Evolutionary conservation across 2,329 filamentous ascomycete genomes (phyloP), one percentile per base, ranked within the genome.

Genomic region (Fusarium euwallaceae): DNA sequence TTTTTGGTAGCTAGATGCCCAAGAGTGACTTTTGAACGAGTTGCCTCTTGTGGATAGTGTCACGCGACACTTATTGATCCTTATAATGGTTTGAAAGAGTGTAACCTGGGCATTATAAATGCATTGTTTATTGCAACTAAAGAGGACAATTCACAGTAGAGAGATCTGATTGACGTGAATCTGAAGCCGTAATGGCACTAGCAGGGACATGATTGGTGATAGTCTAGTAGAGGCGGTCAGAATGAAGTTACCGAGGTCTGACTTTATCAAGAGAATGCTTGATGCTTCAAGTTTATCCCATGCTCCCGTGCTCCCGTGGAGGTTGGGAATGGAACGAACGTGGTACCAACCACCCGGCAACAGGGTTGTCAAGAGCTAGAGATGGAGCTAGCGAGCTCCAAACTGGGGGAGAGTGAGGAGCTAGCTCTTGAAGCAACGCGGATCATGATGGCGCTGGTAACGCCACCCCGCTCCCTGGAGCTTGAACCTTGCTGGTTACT

Each of bases 361-460:
- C 61, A 64, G 55, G 61, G 45, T 64, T 53, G 20, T 59, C 55
- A 5, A 53, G 48, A 55, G 27, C 48, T 55, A 32, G 48, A 27
- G 48, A 53, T 29, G 22, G 56, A 58, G 53, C 53, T 39, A 59
- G 27, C 43, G 20, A 27, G 43, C 34, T 34, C 16, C 20, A 27
- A 62, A 6, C 60, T 62, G 17, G 27, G n/a, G n/a, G 27, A 32
- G 45, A 22, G 39, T 24, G 37, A 34, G 24, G 17, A 37, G 6
- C 32, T 59, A 62, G 53, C 37, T 64, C 32, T 22, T n/a, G 45
- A 32, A 60, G 22, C 24, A 27, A 51, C 4, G 20, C 41, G 32
- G 43, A 51, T 51, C 41, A 36, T 48, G 39, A 63, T 69, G 58
- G 22, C 27, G 56, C 34, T 63, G 67, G 51, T 64, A 55, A 71